These are phyloP conservation scores for Zygoascus ofunaensis DNA, from an alignment of 805 yeast species.

Conservation along the genomic window DNA sequence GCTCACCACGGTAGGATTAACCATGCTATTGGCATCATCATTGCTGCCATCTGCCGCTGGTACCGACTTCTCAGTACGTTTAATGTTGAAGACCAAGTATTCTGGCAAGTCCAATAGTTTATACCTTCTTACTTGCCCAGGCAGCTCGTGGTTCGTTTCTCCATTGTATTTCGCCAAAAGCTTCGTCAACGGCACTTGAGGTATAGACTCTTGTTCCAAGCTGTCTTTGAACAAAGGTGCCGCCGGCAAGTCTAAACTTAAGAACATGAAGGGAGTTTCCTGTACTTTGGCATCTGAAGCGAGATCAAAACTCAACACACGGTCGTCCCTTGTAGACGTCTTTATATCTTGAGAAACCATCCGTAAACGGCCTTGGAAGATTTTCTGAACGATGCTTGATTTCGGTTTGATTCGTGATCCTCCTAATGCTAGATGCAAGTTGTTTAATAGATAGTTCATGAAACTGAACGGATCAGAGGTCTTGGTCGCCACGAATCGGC, in stretches of 20 bases:
- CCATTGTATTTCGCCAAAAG: slow-evolving; percentile 36
- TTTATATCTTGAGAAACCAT: slow-evolving; percentile 27
- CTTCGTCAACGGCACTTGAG: slow-evolving; percentile 40
- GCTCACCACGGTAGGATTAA: slow-evolving; percentile 54
- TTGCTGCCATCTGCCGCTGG: no score
- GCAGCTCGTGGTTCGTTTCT: slow-evolving; percentile 24
- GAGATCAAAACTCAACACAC: slow-evolving; percentile 16
- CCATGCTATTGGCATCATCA: neutral
- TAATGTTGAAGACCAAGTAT: slow-evolving; percentile 46
- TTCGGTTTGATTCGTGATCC: slow-evolving; percentile 21
- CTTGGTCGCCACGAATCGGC: slow-evolving; percentile 32
- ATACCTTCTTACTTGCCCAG: slow-evolving; percentile 33
- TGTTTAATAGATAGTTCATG: slow-evolving; percentile 51
- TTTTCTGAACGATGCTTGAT: slow-evolving; percentile 27
- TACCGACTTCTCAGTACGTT: slow-evolving; percentile 40
- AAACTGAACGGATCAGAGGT: slow-evolving; percentile 48
- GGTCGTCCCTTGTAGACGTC: slow-evolving; percentile 11
- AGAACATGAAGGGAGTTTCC: slow-evolving; percentile 37
- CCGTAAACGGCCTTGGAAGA: slow-evolving; percentile 47
- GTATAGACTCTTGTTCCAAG: slow-evolving; percentile 34
- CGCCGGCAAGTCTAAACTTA: slow-evolving; percentile 54
- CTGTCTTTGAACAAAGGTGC: slow-evolving; percentile 47
- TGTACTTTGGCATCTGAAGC: slow-evolving; percentile 16
- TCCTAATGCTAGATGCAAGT: slow-evolving; percentile 28
- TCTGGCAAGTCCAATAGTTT: slow-evolving; percentile 41